These are phyloP conservation scores for Diaporthe nobilis DNA, from an alignment of 2,329 filamentous ascomycete species.

Conservation along the genomic window DNA sequence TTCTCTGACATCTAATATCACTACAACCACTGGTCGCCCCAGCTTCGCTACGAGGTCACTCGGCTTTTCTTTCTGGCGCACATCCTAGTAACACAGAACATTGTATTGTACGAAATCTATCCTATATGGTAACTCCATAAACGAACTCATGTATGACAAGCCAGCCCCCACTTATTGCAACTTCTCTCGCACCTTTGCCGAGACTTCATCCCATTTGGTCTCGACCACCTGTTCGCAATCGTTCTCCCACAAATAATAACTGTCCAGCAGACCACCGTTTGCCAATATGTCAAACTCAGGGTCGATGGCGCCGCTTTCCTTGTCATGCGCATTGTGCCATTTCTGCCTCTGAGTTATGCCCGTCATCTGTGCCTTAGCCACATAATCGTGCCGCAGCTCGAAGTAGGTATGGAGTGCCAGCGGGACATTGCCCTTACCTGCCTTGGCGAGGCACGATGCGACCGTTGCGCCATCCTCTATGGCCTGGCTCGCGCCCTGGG, in stretches of 20 bases:
- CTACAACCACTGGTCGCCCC: too few species aligned
- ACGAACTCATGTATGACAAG: background rate
- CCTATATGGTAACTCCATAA: background rate
- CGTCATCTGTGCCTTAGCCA: conserved; percentile 1
- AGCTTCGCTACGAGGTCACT: too few species aligned
- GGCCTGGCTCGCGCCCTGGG: background rate
- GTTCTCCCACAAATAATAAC: conserved; percentile 3
- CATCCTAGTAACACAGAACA: background rate
- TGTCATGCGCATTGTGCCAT: conserved; percentile 1
- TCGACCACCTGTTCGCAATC: background rate
- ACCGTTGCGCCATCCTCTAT: conserved; percentile 5
- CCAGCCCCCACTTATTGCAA: background rate
- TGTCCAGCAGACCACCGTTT: background rate
- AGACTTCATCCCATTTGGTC: background rate
- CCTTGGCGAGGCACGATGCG: background rate
- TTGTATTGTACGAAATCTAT: background rate
- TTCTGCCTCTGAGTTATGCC: background rate
- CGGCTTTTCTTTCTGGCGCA: too few species aligned
- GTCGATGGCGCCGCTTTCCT: background rate
- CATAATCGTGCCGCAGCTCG: background rate
- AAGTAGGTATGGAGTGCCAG: background rate
- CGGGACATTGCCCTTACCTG: background rate
- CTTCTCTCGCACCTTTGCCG: background rate
- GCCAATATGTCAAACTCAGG: background rate
- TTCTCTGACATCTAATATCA: too few species aligned